Base-by-base conservation (phyloP, 805 yeast species). In the Sporopachydermia quercuum region DNA sequence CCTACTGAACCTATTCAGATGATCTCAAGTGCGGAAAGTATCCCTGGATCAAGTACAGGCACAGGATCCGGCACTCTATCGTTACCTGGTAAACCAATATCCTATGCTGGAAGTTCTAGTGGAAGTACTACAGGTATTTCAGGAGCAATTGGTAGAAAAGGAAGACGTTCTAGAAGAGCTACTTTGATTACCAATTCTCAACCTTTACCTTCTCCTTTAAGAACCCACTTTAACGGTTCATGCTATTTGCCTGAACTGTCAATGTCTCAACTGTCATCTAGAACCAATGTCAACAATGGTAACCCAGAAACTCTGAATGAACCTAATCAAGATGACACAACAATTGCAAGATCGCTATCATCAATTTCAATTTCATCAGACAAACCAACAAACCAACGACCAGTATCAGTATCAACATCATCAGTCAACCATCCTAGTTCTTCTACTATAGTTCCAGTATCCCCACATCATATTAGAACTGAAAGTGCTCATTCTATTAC, bases 151-250 rank as follows among this genome's bases (percentile, higher is more conserved):
- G 13, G n/a, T 8, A 8, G 30, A n/a, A 23, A 23, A 23, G 30
- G 30, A 8, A 49, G 80, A 37, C 54, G 80, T 40, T 63, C 83
- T 23, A 68, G 94, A 51, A 61, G 91, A 34, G 77, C 76, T 46
- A 77, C 93, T 0, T 59, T 86, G 16, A 78, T 86, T 38, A 82
- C 93, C 0, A 95, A 94, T 1, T 84, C 95, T 0, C 94, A 86
- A 56, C 96, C 96, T 2, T 62, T 86, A 42, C 95, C 96, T 3
- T 80, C 94, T 1, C 95, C 96, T 1, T 63, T 85, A 38, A 64
- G 87, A 40, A 70, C 89, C 1, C 44, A 47, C 16, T 43, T 43
- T 15, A 8, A 23, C 30, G 8, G 13, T 8, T 8, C 30, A 23
- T 42, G 47, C 16, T 48, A 49, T 37, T 47, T 51, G 34, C 49